Evolutionary conservation across 129 eudicot species (phyloP).

Genomic region (Artemisia argyi): DNA sequence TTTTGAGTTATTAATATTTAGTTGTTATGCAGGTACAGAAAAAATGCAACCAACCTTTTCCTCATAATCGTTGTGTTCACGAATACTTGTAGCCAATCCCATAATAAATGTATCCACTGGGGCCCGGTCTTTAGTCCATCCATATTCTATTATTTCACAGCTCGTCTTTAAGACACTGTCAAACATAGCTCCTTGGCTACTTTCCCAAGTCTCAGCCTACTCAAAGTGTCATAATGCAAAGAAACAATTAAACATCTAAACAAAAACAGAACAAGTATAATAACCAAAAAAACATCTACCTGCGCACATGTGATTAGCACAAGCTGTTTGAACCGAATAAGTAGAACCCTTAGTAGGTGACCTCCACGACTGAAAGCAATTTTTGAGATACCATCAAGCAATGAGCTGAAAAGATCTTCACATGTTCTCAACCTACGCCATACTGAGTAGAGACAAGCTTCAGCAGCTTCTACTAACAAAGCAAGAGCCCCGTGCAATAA

Average conservation of each 20-base stretch:
- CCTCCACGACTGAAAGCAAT: slow-evolving; percentile 88
- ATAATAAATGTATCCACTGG: slow-evolving; percentile 92
- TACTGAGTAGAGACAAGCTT: slow-evolving; percentile 76
- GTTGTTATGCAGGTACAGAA: too few species aligned
- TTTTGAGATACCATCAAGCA: slow-evolving; percentile 88
- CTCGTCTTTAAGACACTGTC: slow-evolving; percentile 75
- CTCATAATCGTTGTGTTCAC: slow-evolving; percentile 84
- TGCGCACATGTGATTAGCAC: slow-evolving; percentile 87
- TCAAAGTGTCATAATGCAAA: slow-evolving; percentile 20
- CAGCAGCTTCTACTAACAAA: slow-evolving; percentile 84
- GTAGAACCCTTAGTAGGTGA: slow-evolving; percentile 79
- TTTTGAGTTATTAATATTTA: too few species aligned
- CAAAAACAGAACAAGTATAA: not conserved
- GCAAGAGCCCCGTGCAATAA: slow-evolving; percentile 88
- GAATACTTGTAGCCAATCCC: slow-evolving; percentile 85
- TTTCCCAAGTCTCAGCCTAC: slow-evolving; percentile 74
- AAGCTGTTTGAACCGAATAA: slow-evolving; percentile 85
- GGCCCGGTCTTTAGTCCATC: slow-evolving; percentile 90
- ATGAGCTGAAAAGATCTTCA: slow-evolving; percentile 86
- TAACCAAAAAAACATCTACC: slow-evolving; percentile 39
- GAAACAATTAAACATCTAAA: not conserved
- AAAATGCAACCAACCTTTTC: slow-evolving; percentile 76
- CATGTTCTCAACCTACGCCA: slow-evolving; percentile 92
- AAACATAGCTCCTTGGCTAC: slow-evolving; percentile 84
- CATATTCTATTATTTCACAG: slow-evolving; percentile 88